Conservation (phyloP, 345 rosid genomes). For the Abelmoschus esculentus region DNA sequence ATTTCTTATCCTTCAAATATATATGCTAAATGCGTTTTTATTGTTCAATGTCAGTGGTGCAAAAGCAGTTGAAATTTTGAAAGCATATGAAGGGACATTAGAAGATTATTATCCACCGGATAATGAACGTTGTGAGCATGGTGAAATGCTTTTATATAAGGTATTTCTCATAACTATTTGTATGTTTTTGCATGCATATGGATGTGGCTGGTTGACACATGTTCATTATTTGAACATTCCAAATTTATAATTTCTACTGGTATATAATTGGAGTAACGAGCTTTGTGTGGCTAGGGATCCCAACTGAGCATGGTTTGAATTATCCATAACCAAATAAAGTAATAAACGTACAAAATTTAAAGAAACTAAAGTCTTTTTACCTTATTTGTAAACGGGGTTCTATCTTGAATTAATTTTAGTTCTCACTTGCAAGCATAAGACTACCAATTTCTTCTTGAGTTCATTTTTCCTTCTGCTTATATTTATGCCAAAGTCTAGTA, state of each 20-base stretch:
- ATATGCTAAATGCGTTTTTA: not conserved
- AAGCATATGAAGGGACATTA: constrained; percentile 97
- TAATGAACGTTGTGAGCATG: constrained; percentile 87
- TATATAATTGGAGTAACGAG: not conserved
- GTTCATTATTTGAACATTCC: not conserved
- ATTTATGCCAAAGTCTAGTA: not conserved
- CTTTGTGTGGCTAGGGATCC: not conserved
- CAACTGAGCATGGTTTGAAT: not conserved
- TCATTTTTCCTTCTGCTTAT: not conserved
- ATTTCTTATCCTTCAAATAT: not conserved
- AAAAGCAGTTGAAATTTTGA: constrained; percentile 96
- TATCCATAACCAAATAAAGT: not conserved
- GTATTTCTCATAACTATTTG: constrained; percentile 24
- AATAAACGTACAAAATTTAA: not conserved
- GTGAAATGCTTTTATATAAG: constrained; percentile 98
- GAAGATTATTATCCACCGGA: constrained; percentile 99
- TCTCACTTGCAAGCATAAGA: not conserved
- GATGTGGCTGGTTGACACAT: not conserved
- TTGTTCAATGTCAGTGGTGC: constrained; percentile 47
- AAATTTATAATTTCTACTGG: not conserved
- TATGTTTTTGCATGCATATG: not conserved
- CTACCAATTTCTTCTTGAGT: not conserved
- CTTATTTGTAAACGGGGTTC: not conserved
- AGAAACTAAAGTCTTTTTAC: not conserved
- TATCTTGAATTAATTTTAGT: not conserved